Conservation (phyloP, 306 rosid species). For the Malus sylvestris region DNA sequence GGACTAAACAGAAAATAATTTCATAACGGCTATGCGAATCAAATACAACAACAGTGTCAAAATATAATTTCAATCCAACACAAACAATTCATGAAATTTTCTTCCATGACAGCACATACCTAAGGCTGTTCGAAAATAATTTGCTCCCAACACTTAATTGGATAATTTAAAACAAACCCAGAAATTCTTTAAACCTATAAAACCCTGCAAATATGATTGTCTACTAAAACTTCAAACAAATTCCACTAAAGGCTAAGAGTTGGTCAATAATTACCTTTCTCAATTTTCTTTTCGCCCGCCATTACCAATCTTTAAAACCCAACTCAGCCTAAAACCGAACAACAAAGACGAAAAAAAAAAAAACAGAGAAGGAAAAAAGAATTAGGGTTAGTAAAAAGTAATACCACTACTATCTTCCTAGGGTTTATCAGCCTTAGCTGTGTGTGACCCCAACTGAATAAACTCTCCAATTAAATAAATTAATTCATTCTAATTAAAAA, state of each 20-base stretch:
- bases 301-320: conserved; percentile 15
- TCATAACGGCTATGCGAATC: neutral
- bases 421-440: neutral
- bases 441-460: neutral
- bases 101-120: neutral
- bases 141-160: neutral
- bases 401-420: neutral
- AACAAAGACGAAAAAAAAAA: neutral
- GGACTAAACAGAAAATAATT: neutral
- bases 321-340: conserved; percentile 15
- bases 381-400: neutral
- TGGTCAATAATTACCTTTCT: conserved; percentile 19
- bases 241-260: neutral
- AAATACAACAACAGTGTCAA: neutral
- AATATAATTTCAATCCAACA: neutral
- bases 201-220: neutral
- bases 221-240: neutral
- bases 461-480: neutral
- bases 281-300: conserved; percentile 30
- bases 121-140: neutral
- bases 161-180: neutral
- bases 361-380: neutral
- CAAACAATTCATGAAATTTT: neutral
- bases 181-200: neutral
- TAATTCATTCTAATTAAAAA: neutral